A percentile compares a stretch with the other conserved stretches of the same genome.
Conservation (phyloP, 2,329 filamentous ascomycete species). For the Fusarium tjaetaba region DNA sequence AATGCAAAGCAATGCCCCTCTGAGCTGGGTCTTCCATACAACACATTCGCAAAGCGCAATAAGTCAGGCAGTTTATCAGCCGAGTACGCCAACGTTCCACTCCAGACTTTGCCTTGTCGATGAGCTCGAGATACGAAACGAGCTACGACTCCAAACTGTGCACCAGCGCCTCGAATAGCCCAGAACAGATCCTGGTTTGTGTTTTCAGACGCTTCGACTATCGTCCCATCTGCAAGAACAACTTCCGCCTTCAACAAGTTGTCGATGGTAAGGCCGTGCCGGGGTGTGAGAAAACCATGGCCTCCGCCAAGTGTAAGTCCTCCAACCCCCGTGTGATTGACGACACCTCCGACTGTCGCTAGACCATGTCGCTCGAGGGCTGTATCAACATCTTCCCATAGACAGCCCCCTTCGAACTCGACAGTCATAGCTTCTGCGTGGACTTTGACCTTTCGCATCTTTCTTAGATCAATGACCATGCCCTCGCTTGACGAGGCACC, state of each 20-base stretch:
- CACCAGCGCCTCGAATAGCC: constrained; percentile 59
- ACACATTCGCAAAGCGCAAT: constrained; percentile 33
- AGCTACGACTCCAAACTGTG: constrained; percentile 56
- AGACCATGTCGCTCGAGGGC: constrained; percentile 59
- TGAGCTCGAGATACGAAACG: constrained; percentile 47
- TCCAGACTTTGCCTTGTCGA: constrained; percentile 46
- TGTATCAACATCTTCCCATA: constrained; percentile 64
- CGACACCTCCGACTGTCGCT: constrained; percentile 69
- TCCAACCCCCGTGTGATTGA: constrained; percentile 70
- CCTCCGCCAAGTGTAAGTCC: constrained; percentile 68
- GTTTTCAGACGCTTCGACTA: constrained; percentile 51
- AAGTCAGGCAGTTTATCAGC: constrained; percentile 40
- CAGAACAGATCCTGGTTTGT: constrained; percentile 58
- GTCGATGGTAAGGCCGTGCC: constrained; percentile 62
- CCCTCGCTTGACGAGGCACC: constrained; percentile 60
- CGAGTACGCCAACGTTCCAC: constrained; percentile 43
- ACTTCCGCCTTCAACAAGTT: constrained; percentile 52
- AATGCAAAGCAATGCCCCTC: constrained; percentile 40
- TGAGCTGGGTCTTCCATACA: constrained; percentile 26
- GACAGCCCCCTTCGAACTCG: constrained; percentile 59
- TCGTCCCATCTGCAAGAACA: constrained; percentile 50
- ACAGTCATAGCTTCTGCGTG: constrained; percentile 56
- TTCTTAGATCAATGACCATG: constrained; percentile 64
- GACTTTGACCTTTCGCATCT: constrained; percentile 60
- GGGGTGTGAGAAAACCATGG: constrained; percentile 65